Evolutionary conservation across 2,329 filamentous ascomycete species (phyloP).

Genomic region (Fusarium continuum): DNA sequence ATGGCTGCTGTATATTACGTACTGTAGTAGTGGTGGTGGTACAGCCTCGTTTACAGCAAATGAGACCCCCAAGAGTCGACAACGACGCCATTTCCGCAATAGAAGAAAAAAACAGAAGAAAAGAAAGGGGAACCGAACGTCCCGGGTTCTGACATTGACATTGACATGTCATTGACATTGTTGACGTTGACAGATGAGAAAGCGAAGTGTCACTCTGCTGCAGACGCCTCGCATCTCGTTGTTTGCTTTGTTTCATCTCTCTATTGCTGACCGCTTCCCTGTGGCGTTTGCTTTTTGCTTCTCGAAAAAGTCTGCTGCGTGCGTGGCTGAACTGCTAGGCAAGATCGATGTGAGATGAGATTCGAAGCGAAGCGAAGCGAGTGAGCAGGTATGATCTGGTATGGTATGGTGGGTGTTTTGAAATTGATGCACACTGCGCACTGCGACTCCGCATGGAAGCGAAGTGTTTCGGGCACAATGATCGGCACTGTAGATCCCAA

Average conservation of each 20-base stretch:
- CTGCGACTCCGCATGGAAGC: not conserved
- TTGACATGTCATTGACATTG: not conserved
- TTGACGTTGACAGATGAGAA: not conserved
- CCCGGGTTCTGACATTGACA: not conserved
- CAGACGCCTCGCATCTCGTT: conserved; percentile 14
- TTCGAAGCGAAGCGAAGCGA: too few relatives aligned
- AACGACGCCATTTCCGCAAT: conserved; percentile 18
- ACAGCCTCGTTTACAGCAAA: conserved; percentile 14
- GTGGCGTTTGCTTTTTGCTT: conserved; percentile 40
- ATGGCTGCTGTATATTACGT: not conserved
- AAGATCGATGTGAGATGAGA: not conserved
- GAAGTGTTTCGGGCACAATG: conserved; percentile 23
- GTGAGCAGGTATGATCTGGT: too few relatives aligned
- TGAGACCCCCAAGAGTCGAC: conserved; percentile 6
- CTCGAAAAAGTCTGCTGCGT: conserved; percentile 31
- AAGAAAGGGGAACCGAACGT: conserved; percentile 4
- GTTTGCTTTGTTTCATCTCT: conserved; percentile 25
- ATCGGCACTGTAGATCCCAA: conserved; percentile 24
- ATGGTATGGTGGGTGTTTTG: too few relatives aligned
- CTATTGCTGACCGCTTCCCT: conserved; percentile 22
- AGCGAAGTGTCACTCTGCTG: conserved; percentile 21
- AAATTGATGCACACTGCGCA: not conserved
- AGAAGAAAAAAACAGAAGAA: not conserved
- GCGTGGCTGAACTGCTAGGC: conserved; percentile 11
- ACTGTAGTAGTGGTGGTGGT: too few relatives aligned